phyloP scores from a whole-genome alignment of 2,329 filamentous ascomycete species.

The Aureobasidium sp. region DNA sequence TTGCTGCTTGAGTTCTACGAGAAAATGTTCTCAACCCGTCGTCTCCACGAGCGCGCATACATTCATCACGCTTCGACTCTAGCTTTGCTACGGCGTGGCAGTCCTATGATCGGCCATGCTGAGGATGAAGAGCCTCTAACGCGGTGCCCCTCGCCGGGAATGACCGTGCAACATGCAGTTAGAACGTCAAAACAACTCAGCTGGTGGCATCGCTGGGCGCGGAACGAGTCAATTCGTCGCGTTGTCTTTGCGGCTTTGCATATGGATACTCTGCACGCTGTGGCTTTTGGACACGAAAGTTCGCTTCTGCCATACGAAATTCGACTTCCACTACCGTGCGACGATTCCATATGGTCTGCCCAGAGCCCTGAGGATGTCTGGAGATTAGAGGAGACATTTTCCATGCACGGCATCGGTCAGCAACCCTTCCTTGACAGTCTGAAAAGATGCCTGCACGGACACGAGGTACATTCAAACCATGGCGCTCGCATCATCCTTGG shows the following conservation, averaged over 20 bases:
- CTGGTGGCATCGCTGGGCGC: conserved; percentile 93
- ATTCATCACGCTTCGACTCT: conserved; percentile 93
- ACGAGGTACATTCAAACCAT: conserved; percentile 77
- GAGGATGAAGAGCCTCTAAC: conserved; percentile 61
- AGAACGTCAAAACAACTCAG: conserved; percentile 37
- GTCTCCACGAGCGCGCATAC: conserved; percentile 84
- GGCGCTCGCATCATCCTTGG: conserved; percentile 88
- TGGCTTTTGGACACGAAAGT: conserved; percentile 92
- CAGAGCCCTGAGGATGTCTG: conserved; percentile 78
- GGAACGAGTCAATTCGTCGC: conserved; percentile 77
- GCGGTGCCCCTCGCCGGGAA: neutral
- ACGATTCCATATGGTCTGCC: conserved; percentile 84
- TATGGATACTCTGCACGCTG: conserved; percentile 87
- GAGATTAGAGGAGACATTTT: conserved; percentile 69
- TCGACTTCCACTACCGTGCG: conserved; percentile 79
- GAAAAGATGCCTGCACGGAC: conserved; percentile 75
- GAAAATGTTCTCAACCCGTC: conserved; percentile 89
- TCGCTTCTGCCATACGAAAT: conserved; percentile 96
- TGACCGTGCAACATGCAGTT: neutral
- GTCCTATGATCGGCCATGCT: conserved; percentile 78
- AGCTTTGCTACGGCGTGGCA: conserved; percentile 84
- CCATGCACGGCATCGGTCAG: conserved; percentile 72
- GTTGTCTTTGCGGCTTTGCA: conserved; percentile 89
- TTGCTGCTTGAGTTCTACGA: conserved; percentile 85
- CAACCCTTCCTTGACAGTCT: conserved; percentile 83